Evolutionary conservation across 2,329 filamentous ascomycete species (phyloP).

Genomic region (Aspergillus caelatus): DNA sequence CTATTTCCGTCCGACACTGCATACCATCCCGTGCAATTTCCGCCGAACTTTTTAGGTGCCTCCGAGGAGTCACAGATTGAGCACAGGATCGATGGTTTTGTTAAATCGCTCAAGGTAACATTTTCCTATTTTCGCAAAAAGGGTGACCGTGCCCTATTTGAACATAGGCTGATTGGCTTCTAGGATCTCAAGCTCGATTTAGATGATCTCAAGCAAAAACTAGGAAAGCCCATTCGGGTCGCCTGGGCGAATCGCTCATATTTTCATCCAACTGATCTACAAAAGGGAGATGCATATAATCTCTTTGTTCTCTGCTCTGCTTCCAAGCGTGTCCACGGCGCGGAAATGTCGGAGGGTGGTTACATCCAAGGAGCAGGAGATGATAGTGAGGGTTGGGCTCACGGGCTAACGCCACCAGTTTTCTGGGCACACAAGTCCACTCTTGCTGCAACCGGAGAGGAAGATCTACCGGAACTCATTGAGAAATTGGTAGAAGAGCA

Average conservation of each 20-base stretch:
- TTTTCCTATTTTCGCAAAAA: constrained; percentile 5
- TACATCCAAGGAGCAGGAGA: constrained; percentile 96
- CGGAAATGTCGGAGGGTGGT: constrained; percentile 69
- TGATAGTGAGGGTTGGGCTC: constrained; percentile 91
- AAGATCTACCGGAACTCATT: constrained; percentile 61
- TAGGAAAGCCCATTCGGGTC: constrained; percentile 74
- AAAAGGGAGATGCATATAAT: constrained; percentile 59
- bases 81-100: constrained; percentile 59
- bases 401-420: constrained; percentile 72
- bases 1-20: constrained; percentile 66
- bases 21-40: constrained; percentile 65
- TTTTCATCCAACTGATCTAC: constrained; percentile 49
- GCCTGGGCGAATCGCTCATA: constrained; percentile 78
- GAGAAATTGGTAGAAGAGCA: constrained; percentile 42
- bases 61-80: constrained; percentile 83
- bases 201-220: constrained; percentile 53
- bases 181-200: constrained; percentile 65
- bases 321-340: constrained; percentile 70
- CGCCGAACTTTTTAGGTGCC: constrained; percentile 69
- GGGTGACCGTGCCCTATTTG: neutral
- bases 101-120: constrained; percentile 50
- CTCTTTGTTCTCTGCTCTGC: constrained; percentile 84
- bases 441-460: constrained; percentile 67
- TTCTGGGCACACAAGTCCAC: constrained; percentile 74
- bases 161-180: constrained; percentile 30